phyloP scores from a whole-genome alignment of 768 basidiomycete genomes.

The Symmetrospora coprosmae region DNA sequence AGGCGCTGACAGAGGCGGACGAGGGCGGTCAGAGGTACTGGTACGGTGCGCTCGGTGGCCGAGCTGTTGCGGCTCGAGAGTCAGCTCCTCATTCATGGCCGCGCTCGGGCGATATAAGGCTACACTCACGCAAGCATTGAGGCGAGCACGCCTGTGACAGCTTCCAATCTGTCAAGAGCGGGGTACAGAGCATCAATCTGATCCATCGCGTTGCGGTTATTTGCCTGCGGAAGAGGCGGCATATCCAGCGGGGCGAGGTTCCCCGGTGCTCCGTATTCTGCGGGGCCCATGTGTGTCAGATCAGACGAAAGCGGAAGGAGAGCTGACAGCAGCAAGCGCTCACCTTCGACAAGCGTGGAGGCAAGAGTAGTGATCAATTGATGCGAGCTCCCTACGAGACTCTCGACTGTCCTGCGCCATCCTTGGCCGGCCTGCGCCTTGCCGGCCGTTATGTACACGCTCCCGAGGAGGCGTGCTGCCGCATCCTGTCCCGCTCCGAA shows the following conservation, averaged over 20 bases:
- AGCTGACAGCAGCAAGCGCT: not conserved
- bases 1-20: slow-evolving; percentile 3
- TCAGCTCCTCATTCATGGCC: not conserved
- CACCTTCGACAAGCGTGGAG: slow-evolving; percentile 9
- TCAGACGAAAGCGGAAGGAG: not conserved
- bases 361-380: not conserved
- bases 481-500: not conserved
- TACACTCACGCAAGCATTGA: slow-evolving; percentile 3
- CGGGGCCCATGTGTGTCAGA: too few species aligned
- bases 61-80: not conserved
- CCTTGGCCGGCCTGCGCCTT: slow-evolving; percentile 16
- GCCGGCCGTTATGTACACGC: slow-evolving; percentile 16
- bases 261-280: not conserved
- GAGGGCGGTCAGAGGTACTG: slow-evolving; percentile 3
- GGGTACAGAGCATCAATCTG: not conserved
- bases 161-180: not conserved
- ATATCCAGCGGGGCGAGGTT: slow-evolving; percentile 8
- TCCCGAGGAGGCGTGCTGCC: not conserved
- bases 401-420: slow-evolving; percentile 20
- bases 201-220: too few species aligned
- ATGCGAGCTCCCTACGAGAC: slow-evolving; percentile 3
- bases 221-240: slow-evolving; percentile 8
- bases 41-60: slow-evolving; percentile 16
- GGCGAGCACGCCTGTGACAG: not conserved
- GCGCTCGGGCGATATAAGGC: not conserved